Evolutionary conservation across 768 basidiomycete genomes (phyloP).

Genomic region (Sporobolomyces pararoseus): DNA sequence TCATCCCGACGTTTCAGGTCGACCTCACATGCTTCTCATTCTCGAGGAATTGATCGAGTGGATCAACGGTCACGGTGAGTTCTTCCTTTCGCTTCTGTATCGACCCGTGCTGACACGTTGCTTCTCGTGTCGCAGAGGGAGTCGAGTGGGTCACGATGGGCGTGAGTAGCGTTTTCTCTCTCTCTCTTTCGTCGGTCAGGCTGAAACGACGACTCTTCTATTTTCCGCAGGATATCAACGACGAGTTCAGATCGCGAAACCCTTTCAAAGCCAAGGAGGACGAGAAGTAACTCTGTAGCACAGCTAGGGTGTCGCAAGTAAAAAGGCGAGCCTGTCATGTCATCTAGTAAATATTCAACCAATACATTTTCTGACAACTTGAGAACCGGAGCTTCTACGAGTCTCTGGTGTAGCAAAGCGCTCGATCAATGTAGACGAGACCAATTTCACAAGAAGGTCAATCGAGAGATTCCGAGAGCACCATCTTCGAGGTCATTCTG

Average conservation of each 20-base stretch:
- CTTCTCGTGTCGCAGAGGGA: constrained; percentile 50
- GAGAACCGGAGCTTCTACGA: no score
- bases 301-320: no score
- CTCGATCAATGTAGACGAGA: no score
- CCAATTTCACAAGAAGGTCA: no score
- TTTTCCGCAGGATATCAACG: constrained; percentile 15
- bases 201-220: neutral
- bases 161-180: constrained; percentile 50
- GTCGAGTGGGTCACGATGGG: constrained; percentile 69
- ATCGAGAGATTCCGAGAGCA: no score
- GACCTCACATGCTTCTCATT: constrained; percentile 70
- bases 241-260: constrained; percentile 25
- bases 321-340: no score
- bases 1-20: constrained; percentile 70
- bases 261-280: constrained; percentile 2
- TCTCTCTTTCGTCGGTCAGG: neutral
- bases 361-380: no score
- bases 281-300: neutral
- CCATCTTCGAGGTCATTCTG: no score
- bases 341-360: no score
- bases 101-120: neutral
- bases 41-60: constrained; percentile 73
- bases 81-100: neutral
- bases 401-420: no score
- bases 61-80: constrained; percentile 55